Conservation (phyloP, 495 filamentous ascomycete genomes). For the Penicillium herquei region DNA sequence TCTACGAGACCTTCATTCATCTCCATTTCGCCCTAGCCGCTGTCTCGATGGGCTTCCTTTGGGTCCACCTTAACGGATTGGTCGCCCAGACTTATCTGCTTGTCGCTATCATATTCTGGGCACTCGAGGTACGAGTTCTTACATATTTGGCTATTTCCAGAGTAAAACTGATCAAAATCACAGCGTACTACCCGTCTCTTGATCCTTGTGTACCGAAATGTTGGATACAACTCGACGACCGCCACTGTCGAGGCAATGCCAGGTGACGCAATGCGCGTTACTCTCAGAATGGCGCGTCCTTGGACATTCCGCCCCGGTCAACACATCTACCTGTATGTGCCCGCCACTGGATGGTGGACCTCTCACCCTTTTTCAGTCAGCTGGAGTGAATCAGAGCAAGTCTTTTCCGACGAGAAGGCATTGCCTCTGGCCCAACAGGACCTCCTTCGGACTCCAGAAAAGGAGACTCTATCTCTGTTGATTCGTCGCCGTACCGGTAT, state of each 20-base stretch:
- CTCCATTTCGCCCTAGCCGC: constrained; percentile 71
- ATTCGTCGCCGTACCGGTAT: constrained; percentile 84
- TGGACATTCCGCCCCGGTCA: constrained; percentile 80
- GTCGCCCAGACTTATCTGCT: constrained; percentile 66
- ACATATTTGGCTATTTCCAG: background rate
- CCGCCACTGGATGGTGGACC: constrained; percentile 72
- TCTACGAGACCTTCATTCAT: constrained; percentile 92
- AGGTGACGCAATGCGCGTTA: constrained; percentile 80
- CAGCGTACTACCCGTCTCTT: constrained; percentile 62
- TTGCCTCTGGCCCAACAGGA: constrained; percentile 39
- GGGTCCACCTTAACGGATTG: constrained; percentile 68
- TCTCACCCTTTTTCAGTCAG: constrained; percentile 93
- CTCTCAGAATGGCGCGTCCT: constrained; percentile 71
- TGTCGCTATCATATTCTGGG: constrained; percentile 71
- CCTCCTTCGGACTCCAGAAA: constrained; percentile 33
- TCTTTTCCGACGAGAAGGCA: constrained; percentile 41
- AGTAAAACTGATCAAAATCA: constrained; percentile 4
- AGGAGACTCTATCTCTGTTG: constrained; percentile 69
- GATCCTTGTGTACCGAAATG: constrained; percentile 70
- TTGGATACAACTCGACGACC: constrained; percentile 59
- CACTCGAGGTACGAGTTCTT: constrained; percentile 52
- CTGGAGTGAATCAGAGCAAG: constrained; percentile 62
- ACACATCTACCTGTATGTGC: constrained; percentile 85
- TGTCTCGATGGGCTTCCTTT: constrained; percentile 60
- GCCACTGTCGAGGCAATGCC: constrained; percentile 75